Evolutionary conservation across 2,329 filamentous ascomycete species (phyloP), one percentile per base, ranked within the genome.

Genomic region (Aspergillus neoniger): DNA sequence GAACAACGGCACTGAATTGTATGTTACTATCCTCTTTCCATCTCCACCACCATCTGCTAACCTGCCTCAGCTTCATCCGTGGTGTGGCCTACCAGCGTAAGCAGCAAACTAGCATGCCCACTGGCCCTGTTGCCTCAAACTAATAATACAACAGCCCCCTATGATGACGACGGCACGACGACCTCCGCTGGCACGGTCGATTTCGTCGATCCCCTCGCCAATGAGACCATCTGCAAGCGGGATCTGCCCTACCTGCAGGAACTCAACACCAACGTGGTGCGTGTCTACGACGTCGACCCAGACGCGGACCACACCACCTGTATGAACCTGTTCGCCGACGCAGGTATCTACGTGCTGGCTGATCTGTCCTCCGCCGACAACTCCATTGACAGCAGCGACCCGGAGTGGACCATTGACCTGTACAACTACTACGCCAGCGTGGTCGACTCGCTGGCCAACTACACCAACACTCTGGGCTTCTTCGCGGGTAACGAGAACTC

Each of bases 401-500:
- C 94, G 15, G 73, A 83, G 61, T 98, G 95, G 94, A 87, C 91
- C 74, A 85, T 87, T 55, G 83, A 84, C 5, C 84, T 96, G 52
- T 96, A 88, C 80, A 74, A 82, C 47, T 90, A 91, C 64, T 98
- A 98, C 82, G 90, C 87, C 59, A 80, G 79, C 17, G 94, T 98
- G 61, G 81, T 98, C 62, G 92, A 97, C 72, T 83, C 85, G 65
- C 80, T 98, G 71, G 82, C 85, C 66, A 82, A 90, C 74, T 98
- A 96, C 83, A 85, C 85, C 76, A 98, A 98, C 81, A 88, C 91
- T 52, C 86, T 98, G 64, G 94, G 94, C 67, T 98, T 97, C 88
- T 97, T 98, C 77, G 93, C 92, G 67, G 95, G 94, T 73, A 98
- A 98, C 80, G 94, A 98, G 80, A 94, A 98, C 65, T 90, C 92